These are phyloP conservation scores for Bisporella sp. DNA, from an alignment of 2,329 filamentous ascomycete species.

Conservation along the genomic window DNA sequence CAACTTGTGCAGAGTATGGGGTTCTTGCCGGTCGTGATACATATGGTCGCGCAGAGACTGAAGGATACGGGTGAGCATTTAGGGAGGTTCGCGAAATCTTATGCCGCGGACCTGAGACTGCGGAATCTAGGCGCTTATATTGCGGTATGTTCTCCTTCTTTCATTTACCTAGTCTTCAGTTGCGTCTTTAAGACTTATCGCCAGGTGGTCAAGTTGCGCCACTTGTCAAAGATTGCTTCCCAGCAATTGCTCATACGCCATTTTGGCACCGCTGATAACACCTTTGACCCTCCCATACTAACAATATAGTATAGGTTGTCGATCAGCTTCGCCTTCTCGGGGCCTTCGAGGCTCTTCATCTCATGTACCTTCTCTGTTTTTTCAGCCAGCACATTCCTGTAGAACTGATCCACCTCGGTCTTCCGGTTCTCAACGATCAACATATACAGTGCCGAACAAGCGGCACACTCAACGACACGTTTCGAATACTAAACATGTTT, in stretches of 20 bases:
- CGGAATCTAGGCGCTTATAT: constrained; percentile 41
- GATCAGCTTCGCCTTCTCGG: constrained; percentile 41
- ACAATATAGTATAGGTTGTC: constrained; percentile 22
- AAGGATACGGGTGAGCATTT: constrained; percentile 55
- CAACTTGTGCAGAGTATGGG: constrained; percentile 58
- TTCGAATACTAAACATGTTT: constrained; percentile 43
- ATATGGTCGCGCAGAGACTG: constrained; percentile 56
- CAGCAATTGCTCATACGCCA: too few species aligned
- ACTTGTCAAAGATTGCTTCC: too few species aligned
- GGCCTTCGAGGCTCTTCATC: constrained; percentile 49
- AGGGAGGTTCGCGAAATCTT: constrained; percentile 52
- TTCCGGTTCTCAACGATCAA: not conserved
- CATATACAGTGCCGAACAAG: not conserved
- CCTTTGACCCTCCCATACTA: too few species aligned
- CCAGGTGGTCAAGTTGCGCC: too few species aligned
- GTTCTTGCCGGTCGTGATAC: constrained; percentile 60
- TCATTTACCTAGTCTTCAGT: too few species aligned
- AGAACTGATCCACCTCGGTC: constrained; percentile 54
- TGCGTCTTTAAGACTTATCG: too few species aligned
- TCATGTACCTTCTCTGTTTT: constrained; percentile 59
- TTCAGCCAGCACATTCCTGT: constrained; percentile 60
- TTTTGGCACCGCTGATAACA: too few species aligned
- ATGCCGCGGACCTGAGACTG: constrained; percentile 47
- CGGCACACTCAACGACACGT: constrained; percentile 35
- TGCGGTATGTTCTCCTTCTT: constrained; percentile 19